These are phyloP conservation scores for Lithospermum erythrorhizon DNA, from an alignment of 257 asterid genomes.

Conservation along the genomic window DNA sequence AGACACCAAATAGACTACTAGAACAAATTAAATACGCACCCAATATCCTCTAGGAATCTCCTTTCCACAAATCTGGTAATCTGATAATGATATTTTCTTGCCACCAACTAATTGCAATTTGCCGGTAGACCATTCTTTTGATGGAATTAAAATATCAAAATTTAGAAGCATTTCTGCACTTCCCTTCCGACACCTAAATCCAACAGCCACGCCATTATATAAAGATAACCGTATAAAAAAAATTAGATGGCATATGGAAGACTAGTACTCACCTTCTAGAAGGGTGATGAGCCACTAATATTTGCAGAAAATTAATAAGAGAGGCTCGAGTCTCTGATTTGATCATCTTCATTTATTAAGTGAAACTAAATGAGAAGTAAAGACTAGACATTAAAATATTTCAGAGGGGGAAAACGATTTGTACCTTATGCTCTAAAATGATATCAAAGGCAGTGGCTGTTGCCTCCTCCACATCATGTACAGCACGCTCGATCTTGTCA, in stretches of 20 bases:
- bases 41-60: constrained; percentile 96
- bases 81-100: constrained; percentile 27
- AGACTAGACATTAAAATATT: background rate
- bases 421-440: constrained; percentile 60
- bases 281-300: constrained; percentile 93
- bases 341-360: constrained; percentile 51
- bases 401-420: constrained; percentile 4
- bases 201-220: constrained; percentile 12
- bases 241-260: constrained; percentile 3
- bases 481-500: constrained; percentile 70
- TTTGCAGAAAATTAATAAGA: constrained; percentile 67
- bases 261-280: constrained; percentile 51
- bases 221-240: constrained; percentile 4
- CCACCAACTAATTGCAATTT: constrained; percentile 27
- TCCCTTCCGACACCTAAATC: constrained; percentile 83
- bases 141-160: constrained; percentile 49
- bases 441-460: constrained; percentile 68
- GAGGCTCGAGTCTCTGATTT: constrained; percentile 57
- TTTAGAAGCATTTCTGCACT: constrained; percentile 82
- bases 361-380: constrained; percentile 6
- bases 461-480: constrained; percentile 93
- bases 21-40: constrained; percentile 41
- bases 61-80: constrained; percentile 72
- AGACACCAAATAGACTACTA: constrained; percentile 2
- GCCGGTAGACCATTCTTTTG: constrained; percentile 19